Evolutionary conservation across 2,329 filamentous ascomycete species (phyloP).

Genomic region (Nannizziopsis arthrosporioides): DNA sequence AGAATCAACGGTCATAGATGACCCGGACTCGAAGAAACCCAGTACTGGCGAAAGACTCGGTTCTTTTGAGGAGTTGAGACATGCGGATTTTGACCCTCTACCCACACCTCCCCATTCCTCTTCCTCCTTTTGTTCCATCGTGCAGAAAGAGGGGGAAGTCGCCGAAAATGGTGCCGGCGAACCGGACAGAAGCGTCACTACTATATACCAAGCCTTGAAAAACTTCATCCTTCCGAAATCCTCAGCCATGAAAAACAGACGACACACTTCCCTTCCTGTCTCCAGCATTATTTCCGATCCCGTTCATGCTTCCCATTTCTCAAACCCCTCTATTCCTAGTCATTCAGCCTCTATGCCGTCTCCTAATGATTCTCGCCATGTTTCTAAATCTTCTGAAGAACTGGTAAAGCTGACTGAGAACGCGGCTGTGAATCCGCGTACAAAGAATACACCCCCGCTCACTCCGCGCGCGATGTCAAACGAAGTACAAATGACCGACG

Average conservation of each 20-base stretch:
- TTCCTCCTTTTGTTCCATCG: conserved; percentile 32
- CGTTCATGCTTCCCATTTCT: conserved; percentile 57
- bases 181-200: conserved; percentile 30
- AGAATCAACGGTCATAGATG: conserved; percentile 29
- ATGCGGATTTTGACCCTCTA: conserved; percentile 25
- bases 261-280: conserved; percentile 45
- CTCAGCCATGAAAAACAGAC: conserved; percentile 26
- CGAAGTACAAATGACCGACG: conserved; percentile 35
- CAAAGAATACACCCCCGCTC: conserved; percentile 86
- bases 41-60: conserved; percentile 19
- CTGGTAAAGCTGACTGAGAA: conserved; percentile 68
- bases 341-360: conserved; percentile 37
- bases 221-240: conserved; percentile 33
- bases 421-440: conserved; percentile 44
- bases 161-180: conserved; percentile 29
- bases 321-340: conserved; percentile 52
- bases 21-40: conserved; percentile 26
- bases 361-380: conserved; percentile 32
- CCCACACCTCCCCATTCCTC: conserved; percentile 36
- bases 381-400: conserved; percentile 36
- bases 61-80: conserved; percentile 21
- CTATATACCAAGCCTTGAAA: conserved; percentile 36
- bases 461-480: conserved; percentile 77
- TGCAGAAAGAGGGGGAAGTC: conserved; percentile 35
- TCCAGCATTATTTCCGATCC: conserved; percentile 53